These are phyloP conservation scores for Fusarium sp. DNA, from an alignment of 2,329 filamentous ascomycete genomes.

Conservation along the genomic window DNA sequence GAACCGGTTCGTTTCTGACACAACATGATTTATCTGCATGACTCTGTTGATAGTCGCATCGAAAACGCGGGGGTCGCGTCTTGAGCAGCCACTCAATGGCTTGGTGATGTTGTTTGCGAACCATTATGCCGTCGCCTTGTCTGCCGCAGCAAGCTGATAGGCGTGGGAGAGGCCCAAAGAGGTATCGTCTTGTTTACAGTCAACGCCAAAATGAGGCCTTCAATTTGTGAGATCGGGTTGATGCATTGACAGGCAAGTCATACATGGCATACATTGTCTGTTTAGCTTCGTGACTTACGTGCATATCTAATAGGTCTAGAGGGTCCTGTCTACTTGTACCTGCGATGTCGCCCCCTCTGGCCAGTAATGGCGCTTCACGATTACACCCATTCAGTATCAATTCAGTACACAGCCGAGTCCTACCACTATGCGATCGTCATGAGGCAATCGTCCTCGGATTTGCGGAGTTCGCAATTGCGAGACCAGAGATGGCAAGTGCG, in stretches of 20 bases:
- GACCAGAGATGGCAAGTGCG: neutral
- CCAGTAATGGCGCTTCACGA: constrained; percentile 15
- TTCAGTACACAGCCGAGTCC: neutral
- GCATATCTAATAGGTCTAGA: neutral
- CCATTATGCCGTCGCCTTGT: constrained; percentile 30
- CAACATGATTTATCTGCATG: constrained; percentile 16
- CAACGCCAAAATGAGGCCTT: constrained; percentile 13
- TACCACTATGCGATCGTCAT: constrained; percentile 8
- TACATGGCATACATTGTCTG: constrained; percentile 32
- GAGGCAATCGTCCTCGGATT: constrained; percentile 16
- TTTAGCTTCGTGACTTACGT: neutral
- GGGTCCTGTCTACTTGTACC: neutral
- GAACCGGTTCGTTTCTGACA: constrained; percentile 13
- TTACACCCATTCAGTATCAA: neutral
- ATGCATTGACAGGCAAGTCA: constrained; percentile 34
- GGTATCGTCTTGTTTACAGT: constrained; percentile 32
- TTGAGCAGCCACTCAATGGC: constrained; percentile 24
- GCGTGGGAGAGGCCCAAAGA: constrained; percentile 9
- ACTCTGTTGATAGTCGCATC: constrained; percentile 3
- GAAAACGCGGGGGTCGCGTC: constrained; percentile 25
- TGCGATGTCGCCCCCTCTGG: neutral
- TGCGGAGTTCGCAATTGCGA: constrained; percentile 37
- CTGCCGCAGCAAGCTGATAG: constrained; percentile 20
- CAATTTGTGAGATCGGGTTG: constrained; percentile 6
- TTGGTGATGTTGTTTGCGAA: constrained; percentile 29